A percentile compares a stretch with the other conserved stretches of the same genome.
phyloP scores from a whole-genome alignment of 208 protist species.

The Crithidia mellificae region DNA sequence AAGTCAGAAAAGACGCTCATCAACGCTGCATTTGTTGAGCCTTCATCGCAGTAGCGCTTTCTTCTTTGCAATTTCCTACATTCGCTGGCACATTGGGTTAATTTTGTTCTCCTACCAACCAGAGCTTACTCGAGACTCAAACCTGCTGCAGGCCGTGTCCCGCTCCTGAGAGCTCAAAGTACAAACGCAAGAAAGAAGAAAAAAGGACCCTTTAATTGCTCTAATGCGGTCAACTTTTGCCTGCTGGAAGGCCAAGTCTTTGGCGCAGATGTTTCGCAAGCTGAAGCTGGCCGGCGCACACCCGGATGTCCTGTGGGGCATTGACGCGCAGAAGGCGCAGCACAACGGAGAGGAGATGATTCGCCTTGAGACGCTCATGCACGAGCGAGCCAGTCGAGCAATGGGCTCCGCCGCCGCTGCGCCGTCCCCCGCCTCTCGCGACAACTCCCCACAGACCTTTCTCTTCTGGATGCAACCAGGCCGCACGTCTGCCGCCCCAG shows the following conservation, averaged over 20 bases:
- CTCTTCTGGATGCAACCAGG: conserved; percentile 60
- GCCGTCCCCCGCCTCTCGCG: conserved; percentile 2
- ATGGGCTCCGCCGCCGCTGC: background rate
- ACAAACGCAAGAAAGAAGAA: conserved; percentile 11
- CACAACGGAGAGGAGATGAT: conserved; percentile 90
- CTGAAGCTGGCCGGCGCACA: conserved; percentile 85
- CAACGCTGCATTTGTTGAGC: no score
- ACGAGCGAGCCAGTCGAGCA: conserved; percentile 37
- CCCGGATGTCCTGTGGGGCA: conserved; percentile 80
- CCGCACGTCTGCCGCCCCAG: background rate
- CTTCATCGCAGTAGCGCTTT: no score
- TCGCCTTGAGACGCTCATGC: conserved; percentile 79
- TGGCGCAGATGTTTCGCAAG: conserved; percentile 84
- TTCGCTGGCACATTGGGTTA: no score
- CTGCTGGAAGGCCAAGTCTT: conserved; percentile 50
- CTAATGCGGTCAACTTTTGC: conserved; percentile 14
- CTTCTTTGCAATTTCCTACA: no score
- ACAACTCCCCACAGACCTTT: conserved; percentile 52
- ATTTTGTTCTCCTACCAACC: no score
- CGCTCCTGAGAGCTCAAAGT: background rate
- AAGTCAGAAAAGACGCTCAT: no score
- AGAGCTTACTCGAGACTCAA: no score
- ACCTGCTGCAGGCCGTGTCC: background rate
- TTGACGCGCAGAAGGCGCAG: conserved; percentile 85
- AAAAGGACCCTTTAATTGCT: no score